Percentiles rank a stretch among this genome's conserved stretches.
phyloP scores from a whole-genome alignment of 2,329 filamentous ascomycete genomes.

The Didymella sp. region DNA sequence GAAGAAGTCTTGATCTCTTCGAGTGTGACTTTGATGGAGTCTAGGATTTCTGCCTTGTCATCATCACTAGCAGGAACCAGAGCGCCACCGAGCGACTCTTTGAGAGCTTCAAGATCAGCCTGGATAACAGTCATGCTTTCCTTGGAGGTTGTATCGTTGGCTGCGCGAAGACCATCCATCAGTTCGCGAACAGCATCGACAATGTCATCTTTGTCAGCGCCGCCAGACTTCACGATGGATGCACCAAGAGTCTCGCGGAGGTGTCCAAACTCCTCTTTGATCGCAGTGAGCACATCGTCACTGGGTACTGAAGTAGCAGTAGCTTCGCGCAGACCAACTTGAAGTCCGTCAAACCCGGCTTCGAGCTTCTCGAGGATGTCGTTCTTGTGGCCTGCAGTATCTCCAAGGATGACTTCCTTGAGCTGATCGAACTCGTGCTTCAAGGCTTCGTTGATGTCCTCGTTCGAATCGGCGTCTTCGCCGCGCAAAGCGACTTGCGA shows the following conservation, averaged over 20 bases:
- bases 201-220: constrained; percentile 69
- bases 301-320: constrained; percentile 39
- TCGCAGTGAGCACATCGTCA: constrained; percentile 56
- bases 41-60: constrained; percentile 53
- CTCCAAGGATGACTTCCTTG: constrained; percentile 74
- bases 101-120: constrained; percentile 54
- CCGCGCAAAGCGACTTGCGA: constrained; percentile 48
- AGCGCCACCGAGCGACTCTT: constrained; percentile 51
- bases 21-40: constrained; percentile 46
- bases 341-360: constrained; percentile 57
- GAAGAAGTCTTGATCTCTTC: constrained; percentile 48
- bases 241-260: constrained; percentile 65
- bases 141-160: constrained; percentile 52
- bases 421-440: constrained; percentile 83
- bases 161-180: constrained; percentile 53
- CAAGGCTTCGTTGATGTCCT: constrained; percentile 70
- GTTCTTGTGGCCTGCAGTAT: constrained; percentile 63
- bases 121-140: constrained; percentile 53
- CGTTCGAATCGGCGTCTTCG: constrained; percentile 49
- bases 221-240: constrained; percentile 57
- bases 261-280: constrained; percentile 68
- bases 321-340: constrained; percentile 52
- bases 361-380: constrained; percentile 68
- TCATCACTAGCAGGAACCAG: constrained; percentile 49
- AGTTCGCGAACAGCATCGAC: constrained; percentile 68